phyloP scores from a whole-genome alignment of 2,329 filamentous ascomycete species.

The Aspergillus caelatus region DNA sequence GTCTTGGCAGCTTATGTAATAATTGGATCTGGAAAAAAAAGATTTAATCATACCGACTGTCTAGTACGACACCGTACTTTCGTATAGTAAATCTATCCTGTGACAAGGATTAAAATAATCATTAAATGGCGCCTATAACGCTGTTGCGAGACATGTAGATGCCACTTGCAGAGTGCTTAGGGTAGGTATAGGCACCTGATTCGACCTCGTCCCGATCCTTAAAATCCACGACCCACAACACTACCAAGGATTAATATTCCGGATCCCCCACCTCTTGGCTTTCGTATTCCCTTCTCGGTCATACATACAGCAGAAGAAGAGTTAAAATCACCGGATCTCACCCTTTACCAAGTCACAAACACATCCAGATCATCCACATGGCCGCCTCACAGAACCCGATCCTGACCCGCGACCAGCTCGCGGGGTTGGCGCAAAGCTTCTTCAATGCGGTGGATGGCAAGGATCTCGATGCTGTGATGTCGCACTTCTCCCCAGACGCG shows the following conservation, averaged over 20 bases:
- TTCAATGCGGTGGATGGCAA: conserved; percentile 3
- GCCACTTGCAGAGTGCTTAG: background rate
- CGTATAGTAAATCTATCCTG: too few species aligned
- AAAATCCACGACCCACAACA: background rate
- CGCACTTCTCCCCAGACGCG: conserved; percentile 9
- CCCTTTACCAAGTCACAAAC: too few species aligned
- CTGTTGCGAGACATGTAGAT: too few species aligned
- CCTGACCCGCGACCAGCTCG: background rate
- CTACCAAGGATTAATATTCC: background rate
- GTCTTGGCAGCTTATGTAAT: too few species aligned
- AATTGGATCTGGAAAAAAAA: too few species aligned
- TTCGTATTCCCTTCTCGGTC: too few species aligned
- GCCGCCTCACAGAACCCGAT: background rate
- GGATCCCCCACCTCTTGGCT: too few species aligned
- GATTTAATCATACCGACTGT: too few species aligned
- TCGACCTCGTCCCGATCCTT: background rate
- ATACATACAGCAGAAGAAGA: background rate
- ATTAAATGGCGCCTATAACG: too few species aligned
- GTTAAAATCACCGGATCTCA: background rate
- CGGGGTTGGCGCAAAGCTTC: background rate
- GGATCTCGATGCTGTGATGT: background rate
- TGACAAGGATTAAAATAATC: too few species aligned
- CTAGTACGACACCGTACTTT: too few species aligned
- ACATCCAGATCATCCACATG: background rate
- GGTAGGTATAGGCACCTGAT: background rate